These are phyloP conservation scores for Handroanthus guayacan DNA, from an alignment of 257 asterid genomes.

Conservation along the genomic window DNA sequence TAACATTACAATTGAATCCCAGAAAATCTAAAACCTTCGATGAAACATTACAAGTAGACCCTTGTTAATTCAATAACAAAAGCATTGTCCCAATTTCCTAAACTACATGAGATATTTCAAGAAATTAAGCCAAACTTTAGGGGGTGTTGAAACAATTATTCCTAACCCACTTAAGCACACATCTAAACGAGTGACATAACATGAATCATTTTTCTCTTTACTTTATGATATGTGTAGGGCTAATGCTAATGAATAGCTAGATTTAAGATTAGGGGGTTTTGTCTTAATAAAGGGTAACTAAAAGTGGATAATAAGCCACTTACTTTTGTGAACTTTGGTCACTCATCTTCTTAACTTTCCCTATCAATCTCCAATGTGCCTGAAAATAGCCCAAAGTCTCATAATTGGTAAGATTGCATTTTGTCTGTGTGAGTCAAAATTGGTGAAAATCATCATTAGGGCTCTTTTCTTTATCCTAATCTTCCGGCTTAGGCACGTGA, in stretches of 20 bases:
- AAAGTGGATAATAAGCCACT: constrained; percentile 33
- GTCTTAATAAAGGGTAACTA: constrained; percentile 40
- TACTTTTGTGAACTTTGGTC: constrained; percentile 31
- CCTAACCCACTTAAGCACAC: no score
- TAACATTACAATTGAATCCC: no score
- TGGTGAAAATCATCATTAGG: constrained; percentile 31
- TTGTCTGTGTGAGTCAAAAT: constrained; percentile 16
- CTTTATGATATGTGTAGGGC: constrained; percentile 14
- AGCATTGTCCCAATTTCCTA: no score
- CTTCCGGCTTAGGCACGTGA: constrained; percentile 32
- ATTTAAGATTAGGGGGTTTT: constrained; percentile 27
- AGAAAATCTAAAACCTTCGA: no score
- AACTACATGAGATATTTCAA: no score
- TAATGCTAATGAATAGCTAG: constrained; percentile 27
- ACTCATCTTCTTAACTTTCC: constrained; percentile 28
- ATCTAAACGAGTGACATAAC: no score
- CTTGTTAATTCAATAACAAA: no score
- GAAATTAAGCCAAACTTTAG: no score
- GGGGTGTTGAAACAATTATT: no score
- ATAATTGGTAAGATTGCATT: constrained; percentile 33
- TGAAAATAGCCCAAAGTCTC: neutral
- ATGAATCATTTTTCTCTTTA: no score
- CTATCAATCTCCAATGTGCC: neutral
- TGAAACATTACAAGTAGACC: no score
- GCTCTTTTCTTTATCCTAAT: constrained; percentile 17